These are phyloP conservation scores for Blakeslea trispora DNA, from an alignment of 371 early-diverging fungal species.

Conservation along the genomic window DNA sequence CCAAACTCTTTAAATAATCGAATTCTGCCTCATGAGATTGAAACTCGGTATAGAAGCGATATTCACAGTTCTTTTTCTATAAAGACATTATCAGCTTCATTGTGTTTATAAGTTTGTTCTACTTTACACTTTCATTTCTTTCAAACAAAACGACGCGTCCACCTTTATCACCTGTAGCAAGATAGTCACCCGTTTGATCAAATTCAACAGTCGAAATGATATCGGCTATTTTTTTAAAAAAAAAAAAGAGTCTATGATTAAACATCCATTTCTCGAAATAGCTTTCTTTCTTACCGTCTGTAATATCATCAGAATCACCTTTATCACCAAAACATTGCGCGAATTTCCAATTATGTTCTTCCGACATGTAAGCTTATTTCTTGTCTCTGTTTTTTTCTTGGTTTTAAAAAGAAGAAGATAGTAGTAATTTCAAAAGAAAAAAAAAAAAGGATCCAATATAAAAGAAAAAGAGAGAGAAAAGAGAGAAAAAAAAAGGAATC, in stretches of 20 bases:
- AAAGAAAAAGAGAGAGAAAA: not conserved
- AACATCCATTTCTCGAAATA: not conserved
- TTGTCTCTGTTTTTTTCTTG: too few species aligned
- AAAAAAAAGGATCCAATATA: too few species aligned
- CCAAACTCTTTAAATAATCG: slow-evolving; percentile 98
- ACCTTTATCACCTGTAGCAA: slow-evolving; percentile 97
- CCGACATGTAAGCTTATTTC: not conserved
- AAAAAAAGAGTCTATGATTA: too few species aligned
- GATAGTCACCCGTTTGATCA: slow-evolving; percentile 94
- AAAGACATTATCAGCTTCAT: not conserved
- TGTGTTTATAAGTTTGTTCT: not conserved
- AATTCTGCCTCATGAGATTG: slow-evolving; percentile 99
- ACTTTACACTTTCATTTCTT: slow-evolving; percentile 90
- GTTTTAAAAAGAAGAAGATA: not conserved
- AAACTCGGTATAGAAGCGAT: slow-evolving; percentile 98
- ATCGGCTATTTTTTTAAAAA: slow-evolving; percentile 69
- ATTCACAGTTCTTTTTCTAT: slow-evolving; percentile 98
- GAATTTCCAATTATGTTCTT: slow-evolving; percentile 89
- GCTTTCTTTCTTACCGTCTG: slow-evolving; percentile 80
- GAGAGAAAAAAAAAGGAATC: not conserved
- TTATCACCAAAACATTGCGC: slow-evolving; percentile 99
- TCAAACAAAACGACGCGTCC: slow-evolving; percentile 98
- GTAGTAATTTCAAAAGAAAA: too few species aligned
- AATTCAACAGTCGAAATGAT: slow-evolving; percentile 98
- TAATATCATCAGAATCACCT: slow-evolving; percentile 96